Evolutionary conservation across 768 basidiomycete genomes (phyloP), one percentile per base, ranked within the genome.

Genomic region (Suillus tomentosus): DNA sequence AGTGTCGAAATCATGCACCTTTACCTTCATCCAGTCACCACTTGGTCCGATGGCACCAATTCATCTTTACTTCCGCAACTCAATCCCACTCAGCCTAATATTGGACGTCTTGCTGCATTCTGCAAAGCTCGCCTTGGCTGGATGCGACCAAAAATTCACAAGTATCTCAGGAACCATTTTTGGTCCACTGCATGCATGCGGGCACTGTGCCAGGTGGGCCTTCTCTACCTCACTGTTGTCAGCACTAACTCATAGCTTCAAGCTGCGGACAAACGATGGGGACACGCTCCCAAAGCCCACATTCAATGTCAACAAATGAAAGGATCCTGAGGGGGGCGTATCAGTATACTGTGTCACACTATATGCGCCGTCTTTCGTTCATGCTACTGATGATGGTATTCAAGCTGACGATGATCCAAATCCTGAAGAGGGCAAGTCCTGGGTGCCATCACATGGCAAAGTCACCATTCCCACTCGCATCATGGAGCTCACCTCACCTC

Each of bases 151-250:
- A 48, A 48, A 48, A 48, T 48, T 11, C 47, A 48, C 47, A 48
- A 48, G 47, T 48, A 48, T 48, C 10, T 48, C 10, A 22, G 47
- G 22, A 22, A 5, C n/a, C 8, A 48, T n/a, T 5, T 48, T 0
- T 61, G 47, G 34, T 47, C 36, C 9, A 36, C 48, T 3, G 14
- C n/a, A 36, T 61, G 47, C 60, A 50, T 61, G n/a, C 4, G n/a
- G 0, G 34, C 60, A 36, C 60, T 61, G 27, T 61, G 24, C 34
- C 17, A 48, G 22, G 60, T 61, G 47, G 47, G 47, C n/a, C 13
- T 13, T 22, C 1, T 48, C 22, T 48, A 3, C 4, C 42, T 14
- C 22, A 48, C 47, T 13, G n/a, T 22, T n/a, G 22, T 48, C 11
- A 3, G 22, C 2, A 3, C 22, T 48, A 13, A 48, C n/a, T 5